Base-by-base conservation (phyloP, 2,329 filamentous ascomycete genomes). In the Curvularia lunata region DNA sequence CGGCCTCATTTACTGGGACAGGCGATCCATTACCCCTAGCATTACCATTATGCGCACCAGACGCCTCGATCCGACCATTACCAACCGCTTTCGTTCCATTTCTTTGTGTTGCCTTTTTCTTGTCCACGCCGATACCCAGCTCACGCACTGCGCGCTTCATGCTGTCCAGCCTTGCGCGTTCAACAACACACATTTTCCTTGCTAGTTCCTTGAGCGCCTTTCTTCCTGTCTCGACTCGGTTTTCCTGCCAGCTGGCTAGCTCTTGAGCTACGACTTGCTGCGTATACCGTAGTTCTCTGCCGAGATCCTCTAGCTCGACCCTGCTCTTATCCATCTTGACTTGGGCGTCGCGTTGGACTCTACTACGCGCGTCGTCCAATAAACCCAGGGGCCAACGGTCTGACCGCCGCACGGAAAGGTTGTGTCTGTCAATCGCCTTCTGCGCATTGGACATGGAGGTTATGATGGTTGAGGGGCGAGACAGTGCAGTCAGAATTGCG, bases 251-350 rank as follows among this genome's bases (percentile, higher is more conserved):
- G 16, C 91, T 92, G 0, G 95, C 95, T 54, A 99, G 77, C 79
- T 99, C 95, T 1, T 87, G 85, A 6, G 96, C 94, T 23, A 98
- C 94, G 13, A 94, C 92, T 76, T 96, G 91, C 78, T 97, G 94
- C 47, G 93, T 97, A 76, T 95, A 97, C 48, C 92, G 82, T 54
- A 99, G 80, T 77, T 99, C 95, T 50, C 86, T 86, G 0, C 89
- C 88, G n/a, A 97, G 78, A 42, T 87, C 85, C 19, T 88, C 85
- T 10, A 91, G 85, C 72, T 97, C 91, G 18, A 83, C 78, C 62
- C 88, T 85, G 21, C 86, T 86, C 62, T 88, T 87, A 13, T 86
- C 84, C 37, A 91, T 91, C 68, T 90, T 91, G 64, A 91, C 89
- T 78, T 92, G 91, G 42, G 91, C 90, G 56, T 98, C 95, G 62